Base-by-base conservation (phyloP, 768 basidiomycete genomes). In the Naganishia vaughanmartiniae region DNA sequence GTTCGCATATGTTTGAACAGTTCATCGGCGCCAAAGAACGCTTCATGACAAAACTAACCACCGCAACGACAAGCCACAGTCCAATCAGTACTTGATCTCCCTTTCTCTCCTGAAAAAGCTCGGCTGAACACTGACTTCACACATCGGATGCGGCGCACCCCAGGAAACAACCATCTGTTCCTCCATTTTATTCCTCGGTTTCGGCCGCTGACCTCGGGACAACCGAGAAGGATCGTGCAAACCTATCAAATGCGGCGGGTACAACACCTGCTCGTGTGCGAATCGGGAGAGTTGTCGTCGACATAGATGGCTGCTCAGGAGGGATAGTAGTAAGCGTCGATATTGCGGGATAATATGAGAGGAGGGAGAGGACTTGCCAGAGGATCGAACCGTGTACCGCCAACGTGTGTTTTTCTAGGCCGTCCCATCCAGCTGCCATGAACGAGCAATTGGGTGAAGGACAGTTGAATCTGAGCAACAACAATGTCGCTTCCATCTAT, bases 401-500 rank as follows among this genome's bases (percentile, higher is more conserved):
- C 19, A 91, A 86, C 10, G 88, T 87, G 74, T 99, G 95, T 21
- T 91, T 83, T 79, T 90, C 92, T 30, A 99, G 84, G 78, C 93
- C 91, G 30, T 87, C 87, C 95, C 95, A 98, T 26, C 92, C 91
- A 42, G 87, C 87, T 0, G 87, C 92, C 72, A 89, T 88, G 74
- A 89, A 91, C 65, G 89, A 89, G 77, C 95, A 99, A 65, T 89
- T 86, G 0, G 86, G 76, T 74, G 91, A 90, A 0, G 95, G 92
- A 76, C 95, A 98, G 78, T 96, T 98, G 85, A 92, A 98, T 1
- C 93, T 87, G 14, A 99, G 87, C 21, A 99, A 85, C 7, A 94
- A 85, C 30, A 97, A 84, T 0, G 92, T 91, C 45, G 94, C 92
- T 74, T 97, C 92, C 91, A 95, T 95, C 89, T 81, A 34, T 4